Evolutionary conservation across 1,284 basidiomycete genomes (phyloP).

Genomic region (Ganoderma meredithae): DNA sequence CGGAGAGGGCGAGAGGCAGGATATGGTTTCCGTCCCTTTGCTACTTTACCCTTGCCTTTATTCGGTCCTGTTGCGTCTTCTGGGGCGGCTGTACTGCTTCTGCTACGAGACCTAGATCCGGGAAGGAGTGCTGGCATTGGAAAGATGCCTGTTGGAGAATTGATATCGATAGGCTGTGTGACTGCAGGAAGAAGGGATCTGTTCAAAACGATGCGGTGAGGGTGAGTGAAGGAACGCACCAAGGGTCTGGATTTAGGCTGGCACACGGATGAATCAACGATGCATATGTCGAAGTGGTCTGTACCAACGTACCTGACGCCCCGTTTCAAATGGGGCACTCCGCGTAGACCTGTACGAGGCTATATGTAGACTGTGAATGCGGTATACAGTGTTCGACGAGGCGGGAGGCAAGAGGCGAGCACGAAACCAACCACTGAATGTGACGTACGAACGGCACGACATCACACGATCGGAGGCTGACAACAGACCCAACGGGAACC

Average conservation of each 20-base stretch:
- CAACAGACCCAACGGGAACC: constrained; percentile 4
- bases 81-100: background rate
- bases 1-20: constrained; percentile 3
- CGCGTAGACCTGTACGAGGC: background rate
- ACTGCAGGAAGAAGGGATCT: constrained; percentile 1
- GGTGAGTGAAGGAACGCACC: background rate
- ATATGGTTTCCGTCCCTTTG: constrained; percentile 2
- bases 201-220: constrained; percentile 7
- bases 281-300: background rate
- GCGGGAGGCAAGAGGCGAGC: background rate
- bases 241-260: constrained; percentile 1
- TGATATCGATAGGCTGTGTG: constrained; percentile 7
- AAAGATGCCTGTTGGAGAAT: background rate
- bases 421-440: constrained; percentile 7
- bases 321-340: background rate
- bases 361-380: constrained; percentile 5
- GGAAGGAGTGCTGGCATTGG: constrained; percentile 2
- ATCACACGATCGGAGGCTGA: constrained; percentile 14
- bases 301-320: background rate
- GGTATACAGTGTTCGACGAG: background rate
- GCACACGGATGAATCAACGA: background rate
- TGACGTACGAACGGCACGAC: background rate
- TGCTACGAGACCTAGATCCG: constrained; percentile 4
- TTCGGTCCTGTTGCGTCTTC: constrained; percentile 3
- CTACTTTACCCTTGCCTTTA: constrained; percentile 6